Conservation (phyloP, 2,329 filamentous ascomycete species). For the Claviceps cyperi region DNA sequence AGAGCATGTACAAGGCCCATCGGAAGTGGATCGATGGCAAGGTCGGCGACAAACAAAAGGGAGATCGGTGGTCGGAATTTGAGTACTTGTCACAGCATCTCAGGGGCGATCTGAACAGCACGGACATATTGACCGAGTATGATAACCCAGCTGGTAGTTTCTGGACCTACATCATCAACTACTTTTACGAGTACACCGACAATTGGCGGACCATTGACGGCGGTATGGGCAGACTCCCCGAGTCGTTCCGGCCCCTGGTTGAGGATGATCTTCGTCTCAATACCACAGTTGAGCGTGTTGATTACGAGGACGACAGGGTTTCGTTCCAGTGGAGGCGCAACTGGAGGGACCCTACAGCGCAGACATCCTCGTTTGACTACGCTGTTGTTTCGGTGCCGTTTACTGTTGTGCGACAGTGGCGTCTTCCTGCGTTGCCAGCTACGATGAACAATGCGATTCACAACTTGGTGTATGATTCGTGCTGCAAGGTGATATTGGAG, state of each 20-base stretch:
- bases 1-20: slow-evolving; percentile 31
- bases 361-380: slow-evolving; percentile 47
- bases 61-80: slow-evolving; percentile 51
- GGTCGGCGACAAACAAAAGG: slow-evolving; percentile 25
- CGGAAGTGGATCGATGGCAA: slow-evolving; percentile 21
- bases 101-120: slow-evolving; percentile 36
- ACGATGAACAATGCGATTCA: slow-evolving; percentile 30
- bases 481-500: slow-evolving; percentile 50
- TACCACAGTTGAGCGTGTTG: slow-evolving; percentile 41
- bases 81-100: slow-evolving; percentile 48
- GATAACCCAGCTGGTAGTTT: slow-evolving; percentile 23
- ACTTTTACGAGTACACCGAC: slow-evolving; percentile 8
- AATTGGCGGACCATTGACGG: slow-evolving; percentile 11
- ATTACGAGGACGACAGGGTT: slow-evolving; percentile 29
- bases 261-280: slow-evolving; percentile 40
- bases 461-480: slow-evolving; percentile 27
- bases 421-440: slow-evolving; percentile 33
- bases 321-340: slow-evolving; percentile 41
- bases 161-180: slow-evolving; percentile 26
- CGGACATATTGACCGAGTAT: slow-evolving; percentile 24
- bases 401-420: slow-evolving; percentile 47
- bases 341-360: slow-evolving; percentile 22
- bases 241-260: slow-evolving; percentile 49
- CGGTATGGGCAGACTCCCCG: slow-evolving; percentile 20
- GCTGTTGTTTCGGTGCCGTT: slow-evolving; percentile 50